A percentile compares a stretch with the other conserved stretches of the same genome.
Evolutionary conservation across 768 basidiomycete genomes (phyloP).

Genomic region (Pulveroboletus sp.): DNA sequence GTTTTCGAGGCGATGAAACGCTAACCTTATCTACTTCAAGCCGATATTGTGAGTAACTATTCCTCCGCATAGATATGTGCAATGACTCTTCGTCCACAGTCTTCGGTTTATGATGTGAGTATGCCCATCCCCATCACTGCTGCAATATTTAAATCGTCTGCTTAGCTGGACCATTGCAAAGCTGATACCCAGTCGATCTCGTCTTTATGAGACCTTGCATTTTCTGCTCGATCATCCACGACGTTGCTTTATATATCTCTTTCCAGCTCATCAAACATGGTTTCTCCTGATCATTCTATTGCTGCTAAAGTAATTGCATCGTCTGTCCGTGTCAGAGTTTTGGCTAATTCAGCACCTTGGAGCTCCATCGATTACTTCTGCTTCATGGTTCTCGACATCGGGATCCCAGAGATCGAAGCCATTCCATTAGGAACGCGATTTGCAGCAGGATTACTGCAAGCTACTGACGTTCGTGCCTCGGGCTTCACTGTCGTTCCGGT

Average conservation of each 20-base stretch:
- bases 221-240: slow-evolving; percentile 96
- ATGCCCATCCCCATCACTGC: not conserved
- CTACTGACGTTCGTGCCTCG: slow-evolving; percentile 76
- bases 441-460: slow-evolving; percentile 74
- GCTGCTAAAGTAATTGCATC: slow-evolving; percentile 51
- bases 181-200: slow-evolving; percentile 53
- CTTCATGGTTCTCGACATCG: slow-evolving; percentile 86
- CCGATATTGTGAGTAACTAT: slow-evolving; percentile 72
- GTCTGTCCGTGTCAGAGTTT: not conserved
- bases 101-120: slow-evolving; percentile 80
- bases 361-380: slow-evolving; percentile 85
- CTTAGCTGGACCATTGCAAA: slow-evolving; percentile 73
- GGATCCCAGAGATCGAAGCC: slow-evolving; percentile 59
- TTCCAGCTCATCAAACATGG: slow-evolving; percentile 94
- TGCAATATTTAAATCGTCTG: slow-evolving; percentile 1
- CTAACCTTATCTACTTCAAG: slow-evolving; percentile 34
- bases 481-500: slow-evolving; percentile 81
- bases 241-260: slow-evolving; percentile 85
- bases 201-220: slow-evolving; percentile 71
- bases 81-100: slow-evolving; percentile 34
- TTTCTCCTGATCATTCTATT: slow-evolving; percentile 72
- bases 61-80: not conserved
- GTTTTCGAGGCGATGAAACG: not conserved
- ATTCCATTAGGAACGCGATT: slow-evolving; percentile 73
- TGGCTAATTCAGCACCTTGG: not conserved